phyloP scores from a whole-genome alignment of 768 basidiomycete species.

The Kwoniella bestiolae region DNA sequence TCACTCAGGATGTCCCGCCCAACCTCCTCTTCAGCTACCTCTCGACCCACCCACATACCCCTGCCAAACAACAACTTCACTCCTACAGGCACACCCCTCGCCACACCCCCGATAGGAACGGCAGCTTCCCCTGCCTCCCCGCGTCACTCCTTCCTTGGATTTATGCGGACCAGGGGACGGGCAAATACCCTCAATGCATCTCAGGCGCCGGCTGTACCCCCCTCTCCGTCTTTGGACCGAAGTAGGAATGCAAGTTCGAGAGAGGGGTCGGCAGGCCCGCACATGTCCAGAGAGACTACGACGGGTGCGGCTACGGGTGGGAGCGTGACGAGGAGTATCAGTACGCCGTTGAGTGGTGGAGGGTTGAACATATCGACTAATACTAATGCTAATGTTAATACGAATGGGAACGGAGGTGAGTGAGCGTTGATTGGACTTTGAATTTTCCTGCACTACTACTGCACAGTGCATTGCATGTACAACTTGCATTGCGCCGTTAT shows the following conservation, averaged over 20 bases:
- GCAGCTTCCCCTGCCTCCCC: conserved; percentile 48
- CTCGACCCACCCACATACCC: conserved; percentile 50
- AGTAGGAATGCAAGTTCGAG: not conserved
- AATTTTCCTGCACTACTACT: not conserved
- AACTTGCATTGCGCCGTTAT: too few species aligned
- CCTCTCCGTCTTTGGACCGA: conserved; percentile 21
- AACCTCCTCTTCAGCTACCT: conserved; percentile 4
- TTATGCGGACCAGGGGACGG: conserved; percentile 50
- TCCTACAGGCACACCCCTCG: conserved; percentile 30
- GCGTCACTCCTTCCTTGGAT: conserved; percentile 48
- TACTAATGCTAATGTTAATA: not conserved
- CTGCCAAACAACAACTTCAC: conserved; percentile 36
- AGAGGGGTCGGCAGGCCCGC: conserved; percentile 13
- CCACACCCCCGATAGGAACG: conserved; percentile 16
- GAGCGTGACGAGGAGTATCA: conserved; percentile 48
- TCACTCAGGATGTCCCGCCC: conserved; percentile 37
- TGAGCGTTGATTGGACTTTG: not conserved
- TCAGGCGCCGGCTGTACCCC: conserved; percentile 15
- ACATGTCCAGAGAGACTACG: conserved; percentile 7
- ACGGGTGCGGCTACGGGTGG: not conserved
- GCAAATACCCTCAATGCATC: conserved; percentile 41
- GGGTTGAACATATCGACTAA: conserved; percentile 3
- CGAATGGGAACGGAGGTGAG: conserved; percentile 6
- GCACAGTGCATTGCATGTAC: too few species aligned
- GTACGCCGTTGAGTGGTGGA: conserved; percentile 35